Conservation (phyloP, 805 yeast genomes). For the Saturnispora saitoi region DNA sequence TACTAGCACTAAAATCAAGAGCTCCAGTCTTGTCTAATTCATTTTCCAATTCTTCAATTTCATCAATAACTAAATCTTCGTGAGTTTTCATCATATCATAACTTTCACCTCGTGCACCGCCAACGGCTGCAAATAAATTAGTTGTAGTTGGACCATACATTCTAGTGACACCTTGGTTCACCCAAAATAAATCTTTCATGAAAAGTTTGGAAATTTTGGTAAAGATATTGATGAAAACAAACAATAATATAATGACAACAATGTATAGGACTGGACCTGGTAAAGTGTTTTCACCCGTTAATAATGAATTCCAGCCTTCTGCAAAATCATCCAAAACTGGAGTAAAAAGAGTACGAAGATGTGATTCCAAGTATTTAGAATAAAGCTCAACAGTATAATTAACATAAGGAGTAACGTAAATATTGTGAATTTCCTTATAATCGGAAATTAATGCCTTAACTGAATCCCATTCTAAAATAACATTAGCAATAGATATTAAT, state of each 20-base stretch:
- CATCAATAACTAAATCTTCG: slow-evolving; percentile 15
- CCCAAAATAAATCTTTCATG: slow-evolving; percentile 19
- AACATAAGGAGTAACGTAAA: neutral
- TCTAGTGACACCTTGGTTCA: slow-evolving; percentile 19
- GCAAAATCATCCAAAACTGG: slow-evolving; percentile 3
- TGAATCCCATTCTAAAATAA: slow-evolving; percentile 8
- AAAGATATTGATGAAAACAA: slow-evolving; percentile 9
- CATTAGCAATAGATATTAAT: slow-evolving; percentile 11
- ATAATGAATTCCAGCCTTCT: neutral
- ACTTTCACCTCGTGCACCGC: slow-evolving; percentile 9
- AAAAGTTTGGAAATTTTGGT: slow-evolving; percentile 14
- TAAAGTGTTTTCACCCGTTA: neutral
- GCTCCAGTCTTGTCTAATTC: slow-evolving; percentile 9
- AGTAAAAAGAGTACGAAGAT: neutral
- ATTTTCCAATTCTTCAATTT: slow-evolving; percentile 14
- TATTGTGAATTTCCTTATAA: neutral
- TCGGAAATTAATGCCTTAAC: neutral
- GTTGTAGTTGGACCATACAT: slow-evolving; percentile 19
- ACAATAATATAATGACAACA: slow-evolving; percentile 1
- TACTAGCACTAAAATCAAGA: neutral
- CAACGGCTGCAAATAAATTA: slow-evolving; percentile 9
- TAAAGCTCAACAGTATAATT: neutral
- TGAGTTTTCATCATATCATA: slow-evolving; percentile 15
- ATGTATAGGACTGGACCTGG: slow-evolving; percentile 7
- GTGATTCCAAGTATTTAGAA: neutral